Evolutionary conservation across 345 rosid species (phyloP), one percentile per base, ranked within the genome.

Genomic region (Hypericum perforatum): DNA sequence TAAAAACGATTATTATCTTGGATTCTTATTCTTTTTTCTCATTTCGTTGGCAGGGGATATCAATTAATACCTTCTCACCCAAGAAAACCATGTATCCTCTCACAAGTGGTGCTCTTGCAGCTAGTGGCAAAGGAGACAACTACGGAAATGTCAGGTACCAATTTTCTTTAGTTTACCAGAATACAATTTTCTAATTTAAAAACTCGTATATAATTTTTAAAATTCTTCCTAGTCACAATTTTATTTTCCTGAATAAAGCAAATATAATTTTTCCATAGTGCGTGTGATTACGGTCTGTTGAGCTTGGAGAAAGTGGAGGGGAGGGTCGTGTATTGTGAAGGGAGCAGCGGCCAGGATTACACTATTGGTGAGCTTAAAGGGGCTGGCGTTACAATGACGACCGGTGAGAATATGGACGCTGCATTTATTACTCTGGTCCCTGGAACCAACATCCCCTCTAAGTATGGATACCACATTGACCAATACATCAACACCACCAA

Each of bases 401-500:
- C 56, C 9, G 74, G 37, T 16, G 50, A 12, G 29, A 52, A 52
- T 0, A 7, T 46, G 0, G 84, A 85, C 51, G 39, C 38, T 8
- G 78, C 91, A 8, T 14, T 54, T 47, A 38, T 69, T 32, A 59
- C 82, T 50, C 3, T 68, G 43, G 64, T 82, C 13, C 57, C 83
- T 0, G 82, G 63, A 5, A 45, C 91, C 45, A 57, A 12, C 11
- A 78, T 91, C 14, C 10, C 41, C 40, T 8, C 16, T 13, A 57
- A 70, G 49, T 71, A 63, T 16, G 92, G 90, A 7, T 16, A 59
- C 54, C 68, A 57, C 60, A 78, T 91, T 15, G 82, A 72, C 43
- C 60, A 41, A 0, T 87, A 91, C 65, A 81, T 87, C 59, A 85
- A 76, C 81, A 70, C 88, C 4, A 81, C 94, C 53, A 79, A 71